Evolutionary conservation across 768 basidiomycete genomes (phyloP).

Genomic region (Naganishia onofrii): DNA sequence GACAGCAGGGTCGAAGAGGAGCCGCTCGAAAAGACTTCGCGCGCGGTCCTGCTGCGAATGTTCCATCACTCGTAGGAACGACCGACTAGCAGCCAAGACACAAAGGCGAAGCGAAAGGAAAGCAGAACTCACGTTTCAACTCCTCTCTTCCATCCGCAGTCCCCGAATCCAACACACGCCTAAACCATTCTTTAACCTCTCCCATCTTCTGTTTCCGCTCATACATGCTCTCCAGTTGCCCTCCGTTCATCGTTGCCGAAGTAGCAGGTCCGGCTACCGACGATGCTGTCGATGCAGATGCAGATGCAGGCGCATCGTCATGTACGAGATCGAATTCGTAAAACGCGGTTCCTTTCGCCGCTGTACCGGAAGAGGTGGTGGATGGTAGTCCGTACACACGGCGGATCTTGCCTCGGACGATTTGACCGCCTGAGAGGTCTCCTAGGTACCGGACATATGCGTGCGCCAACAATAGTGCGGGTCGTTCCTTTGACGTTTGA

Average conservation of each 20-base stretch:
- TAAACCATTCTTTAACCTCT: constrained; percentile 72
- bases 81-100: too few species aligned
- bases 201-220: constrained; percentile 56
- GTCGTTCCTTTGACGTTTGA: constrained; percentile 56
- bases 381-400: constrained; percentile 64
- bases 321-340: constrained; percentile 60
- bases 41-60: too few species aligned
- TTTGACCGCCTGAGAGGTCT: constrained; percentile 75
- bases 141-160: constrained; percentile 29
- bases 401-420: constrained; percentile 62
- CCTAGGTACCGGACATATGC: constrained; percentile 80
- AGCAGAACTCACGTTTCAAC: constrained; percentile 29
- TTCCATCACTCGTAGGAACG: too few species aligned
- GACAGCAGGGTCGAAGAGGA: background rate
- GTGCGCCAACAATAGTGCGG: constrained; percentile 66
- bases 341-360: constrained; percentile 53
- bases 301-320: constrained; percentile 42
- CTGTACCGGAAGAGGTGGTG: background rate
- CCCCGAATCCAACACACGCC: constrained; percentile 53
- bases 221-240: constrained; percentile 52
- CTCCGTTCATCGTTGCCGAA: constrained; percentile 51
- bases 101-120: background rate
- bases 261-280: constrained; percentile 37
- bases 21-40: background rate
- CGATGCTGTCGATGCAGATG: too few species aligned